Evolutionary conservation across 192 early-diverging fungal species (phyloP).

Genomic region (Coemansia sp.): DNA sequence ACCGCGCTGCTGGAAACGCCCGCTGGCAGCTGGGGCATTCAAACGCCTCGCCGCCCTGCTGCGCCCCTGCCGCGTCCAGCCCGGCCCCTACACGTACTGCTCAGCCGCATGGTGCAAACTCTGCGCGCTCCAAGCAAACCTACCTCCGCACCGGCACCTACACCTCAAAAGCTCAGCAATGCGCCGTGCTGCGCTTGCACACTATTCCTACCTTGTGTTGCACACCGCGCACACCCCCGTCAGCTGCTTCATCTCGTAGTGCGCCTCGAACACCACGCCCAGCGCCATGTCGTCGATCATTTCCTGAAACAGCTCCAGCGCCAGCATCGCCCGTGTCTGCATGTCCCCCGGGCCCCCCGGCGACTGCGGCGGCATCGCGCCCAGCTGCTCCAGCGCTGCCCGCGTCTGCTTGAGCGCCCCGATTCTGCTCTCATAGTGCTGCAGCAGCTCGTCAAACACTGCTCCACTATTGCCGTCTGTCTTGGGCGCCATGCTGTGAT

Average conservation of each 20-base stretch:
- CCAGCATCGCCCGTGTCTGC: constrained; percentile 34
- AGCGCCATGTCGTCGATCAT: constrained; percentile 71
- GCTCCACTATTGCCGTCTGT: constrained; percentile 12
- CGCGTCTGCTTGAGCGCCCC: constrained; percentile 30
- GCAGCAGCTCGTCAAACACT: constrained; percentile 45
- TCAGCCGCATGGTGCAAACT: not conserved
- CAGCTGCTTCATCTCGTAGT: constrained; percentile 63
- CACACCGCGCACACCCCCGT: constrained; percentile 68
- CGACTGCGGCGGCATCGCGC: constrained; percentile 18
- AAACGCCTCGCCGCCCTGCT: constrained; percentile 55
- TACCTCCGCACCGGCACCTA: constrained; percentile 56
- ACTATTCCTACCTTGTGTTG: constrained; percentile 64
- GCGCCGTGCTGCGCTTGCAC: too few species aligned
- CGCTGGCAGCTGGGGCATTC: constrained; percentile 80
- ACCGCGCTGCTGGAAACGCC: constrained; percentile 76
- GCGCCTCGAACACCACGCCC: constrained; percentile 71
- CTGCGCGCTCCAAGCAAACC: not conserved
- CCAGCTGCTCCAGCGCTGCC: constrained; percentile 32
- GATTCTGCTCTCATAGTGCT: constrained; percentile 41
- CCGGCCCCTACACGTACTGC: not conserved
- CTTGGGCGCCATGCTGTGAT: constrained; percentile 10
- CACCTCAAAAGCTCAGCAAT: too few species aligned
- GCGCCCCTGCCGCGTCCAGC: constrained; percentile 10
- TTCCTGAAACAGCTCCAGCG: constrained; percentile 50
- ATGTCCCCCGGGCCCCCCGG: constrained; percentile 4